These are phyloP conservation scores for Termitomyces sp. DNA, from an alignment of 768 basidiomycete species.

Conservation along the genomic window DNA sequence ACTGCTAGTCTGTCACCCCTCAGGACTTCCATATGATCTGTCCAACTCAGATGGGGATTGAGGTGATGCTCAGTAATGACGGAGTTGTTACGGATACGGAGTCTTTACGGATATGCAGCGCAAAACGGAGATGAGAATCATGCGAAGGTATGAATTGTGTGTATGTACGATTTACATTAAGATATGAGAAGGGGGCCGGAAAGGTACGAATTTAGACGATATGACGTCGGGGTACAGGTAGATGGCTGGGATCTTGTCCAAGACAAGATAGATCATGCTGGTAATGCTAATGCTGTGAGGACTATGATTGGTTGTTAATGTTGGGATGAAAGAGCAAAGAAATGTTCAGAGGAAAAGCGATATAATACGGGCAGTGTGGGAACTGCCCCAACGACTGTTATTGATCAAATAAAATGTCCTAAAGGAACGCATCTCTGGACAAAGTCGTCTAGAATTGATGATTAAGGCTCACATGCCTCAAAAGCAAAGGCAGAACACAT, in stretches of 20 bases:
- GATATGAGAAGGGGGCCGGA: not conserved
- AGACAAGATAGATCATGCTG: slow-evolving; percentile 6
- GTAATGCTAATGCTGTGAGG: slow-evolving; percentile 1
- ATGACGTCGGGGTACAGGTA: not conserved
- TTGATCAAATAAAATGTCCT: slow-evolving; percentile 4
- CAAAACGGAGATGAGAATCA: not conserved
- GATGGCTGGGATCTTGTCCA: not conserved
- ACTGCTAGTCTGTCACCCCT: no score
- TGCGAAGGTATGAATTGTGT: not conserved
- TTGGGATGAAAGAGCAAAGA: not conserved
- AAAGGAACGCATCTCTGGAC: slow-evolving; percentile 51
- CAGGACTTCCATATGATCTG: not conserved
- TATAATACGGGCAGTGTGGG: not conserved
- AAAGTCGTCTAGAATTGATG: slow-evolving; percentile 35
- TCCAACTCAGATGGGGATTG: not conserved
- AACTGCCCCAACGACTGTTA: not conserved
- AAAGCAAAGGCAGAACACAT: slow-evolving; percentile 20
- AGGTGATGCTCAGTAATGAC: not conserved
- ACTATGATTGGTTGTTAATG: not conserved
- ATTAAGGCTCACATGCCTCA: slow-evolving; percentile 16
- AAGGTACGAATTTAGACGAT: not conserved
- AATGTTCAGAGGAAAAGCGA: not conserved
- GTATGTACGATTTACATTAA: slow-evolving; percentile 8
- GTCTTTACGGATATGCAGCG: no score
- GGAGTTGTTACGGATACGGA: no score